Evolutionary conservation across 2,329 filamentous ascomycete genomes (phyloP), one percentile per base, ranked within the genome.

Genomic region (Parastagonospora avenae): DNA sequence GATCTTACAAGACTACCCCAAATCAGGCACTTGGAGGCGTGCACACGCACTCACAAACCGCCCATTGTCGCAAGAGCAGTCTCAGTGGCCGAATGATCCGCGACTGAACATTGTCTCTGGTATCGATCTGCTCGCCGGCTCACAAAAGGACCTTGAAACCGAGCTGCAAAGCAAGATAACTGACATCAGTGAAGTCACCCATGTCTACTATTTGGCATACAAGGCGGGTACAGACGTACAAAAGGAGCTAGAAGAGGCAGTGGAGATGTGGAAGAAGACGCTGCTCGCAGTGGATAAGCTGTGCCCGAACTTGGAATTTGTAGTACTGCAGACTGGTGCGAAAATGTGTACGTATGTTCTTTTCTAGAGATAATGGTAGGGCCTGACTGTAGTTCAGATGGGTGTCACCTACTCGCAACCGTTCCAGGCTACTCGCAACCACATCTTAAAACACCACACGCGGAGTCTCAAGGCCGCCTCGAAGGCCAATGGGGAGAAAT

Each of bases 131-230:
- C 67, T 78, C 10, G 54, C 71, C 27, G 68, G 72, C 14, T 64
- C 50, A 42, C 75, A 76, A 46, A 66, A 77, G 31, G 68, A 74
- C 9, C 53, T 79, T 9, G 72, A 76, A 50, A 55, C 56, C 12
- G 62, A 63, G 27, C 48, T 78, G 41, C 62, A 66, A 39, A 46
- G 60, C 15, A 70, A 66, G 36, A 66, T 77, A 28, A 48, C 69
- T 2, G 65, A 67, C 2, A 63, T 79, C 8, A 60, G 68, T 8
- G 66, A 71, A 24, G 72, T 78, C 2, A 78, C 76, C 16, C 76
- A 79, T 63, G 70, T 78, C 10, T 77, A 76, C 60, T 79, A 75
- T 48, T 55, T 77, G 63, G 75, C 76, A 41, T 78, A 76, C 63
- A 78, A 77, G 58, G 75, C 73, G 11, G 69, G 65, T 12, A 66